Percentiles rank a stretch among this genome's conserved stretches.
Conservation (phyloP, 2,329 filamentous ascomycete species). For the Colletotrichum euphorbiae region DNA sequence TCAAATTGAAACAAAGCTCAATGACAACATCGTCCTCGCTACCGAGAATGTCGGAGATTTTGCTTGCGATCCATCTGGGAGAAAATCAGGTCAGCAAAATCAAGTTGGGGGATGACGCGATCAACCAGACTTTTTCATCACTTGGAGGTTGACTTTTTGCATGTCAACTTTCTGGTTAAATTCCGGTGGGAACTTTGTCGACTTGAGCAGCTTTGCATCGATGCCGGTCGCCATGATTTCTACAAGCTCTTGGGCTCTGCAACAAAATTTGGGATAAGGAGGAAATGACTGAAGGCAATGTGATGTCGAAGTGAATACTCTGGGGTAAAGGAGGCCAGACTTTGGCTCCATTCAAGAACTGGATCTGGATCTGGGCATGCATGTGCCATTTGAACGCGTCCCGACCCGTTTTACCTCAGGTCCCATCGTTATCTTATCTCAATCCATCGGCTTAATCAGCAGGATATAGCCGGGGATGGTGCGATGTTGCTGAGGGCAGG, state of each 20-base stretch:
- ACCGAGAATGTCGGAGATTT: slow-evolving; percentile 88
- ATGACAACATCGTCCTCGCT: slow-evolving; percentile 96
- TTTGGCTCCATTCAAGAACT: too few species aligned
- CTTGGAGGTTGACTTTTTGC: slow-evolving; percentile 94
- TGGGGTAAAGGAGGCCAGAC: background rate
- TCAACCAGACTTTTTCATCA: slow-evolving; percentile 87
- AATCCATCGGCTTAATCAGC: too few species aligned
- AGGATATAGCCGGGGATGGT: too few species aligned
- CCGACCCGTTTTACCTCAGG: background rate
- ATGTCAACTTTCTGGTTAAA: slow-evolving; percentile 98
- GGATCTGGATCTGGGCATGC: too few species aligned
- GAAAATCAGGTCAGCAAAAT: slow-evolving; percentile 26
- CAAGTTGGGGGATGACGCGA: background rate
- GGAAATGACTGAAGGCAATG: too few species aligned
- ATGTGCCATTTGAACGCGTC: background rate
- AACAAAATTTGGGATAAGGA: slow-evolving; percentile 33
- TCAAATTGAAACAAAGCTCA: slow-evolving; percentile 78
- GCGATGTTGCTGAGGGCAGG: too few species aligned
- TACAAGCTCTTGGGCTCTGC: background rate
- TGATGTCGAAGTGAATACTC: background rate
- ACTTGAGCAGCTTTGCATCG: slow-evolving; percentile 88
- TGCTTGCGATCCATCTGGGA: slow-evolving; percentile 88
- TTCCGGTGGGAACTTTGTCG: slow-evolving; percentile 92
- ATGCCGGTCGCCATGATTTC: slow-evolving; percentile 81
- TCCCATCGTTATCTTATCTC: background rate